These are phyloP conservation scores for Ophiostoma sp. DNA, from an alignment of 2,329 filamentous ascomycete genomes.

Conservation along the genomic window DNA sequence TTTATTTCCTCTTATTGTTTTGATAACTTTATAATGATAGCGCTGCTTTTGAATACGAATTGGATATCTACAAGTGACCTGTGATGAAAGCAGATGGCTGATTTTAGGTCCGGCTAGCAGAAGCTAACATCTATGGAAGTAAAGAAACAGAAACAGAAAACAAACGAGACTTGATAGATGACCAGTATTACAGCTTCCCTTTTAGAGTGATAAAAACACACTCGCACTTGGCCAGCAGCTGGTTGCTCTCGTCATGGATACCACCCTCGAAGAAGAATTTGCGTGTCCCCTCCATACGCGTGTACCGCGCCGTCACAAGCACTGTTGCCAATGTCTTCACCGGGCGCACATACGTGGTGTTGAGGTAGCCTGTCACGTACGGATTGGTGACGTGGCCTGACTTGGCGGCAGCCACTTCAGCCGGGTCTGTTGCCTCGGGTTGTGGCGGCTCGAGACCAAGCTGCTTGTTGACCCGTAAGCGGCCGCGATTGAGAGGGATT, in stretches of 20 bases:
- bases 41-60: conserved; percentile 20
- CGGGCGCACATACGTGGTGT: conserved; percentile 50
- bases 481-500: conserved; percentile 39
- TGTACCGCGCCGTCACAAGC: conserved; percentile 42
- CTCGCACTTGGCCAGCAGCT: conserved; percentile 47
- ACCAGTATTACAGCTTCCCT: conserved; percentile 25
- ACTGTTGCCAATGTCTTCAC: conserved; percentile 47
- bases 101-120: not conserved
- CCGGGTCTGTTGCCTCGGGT: not conserved
- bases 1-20: conserved; percentile 9
- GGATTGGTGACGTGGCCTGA: conserved; percentile 12
- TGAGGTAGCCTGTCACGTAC: conserved; percentile 50
- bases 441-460: conserved; percentile 11
- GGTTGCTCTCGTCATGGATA: conserved; percentile 46
- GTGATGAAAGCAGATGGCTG: not conserved
- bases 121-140: not conserved
- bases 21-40: conserved; percentile 19
- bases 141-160: not conserved
- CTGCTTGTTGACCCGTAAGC: conserved; percentile 14
- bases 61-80: conserved; percentile 19
- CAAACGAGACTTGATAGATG: not conserved
- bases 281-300: conserved; percentile 45
- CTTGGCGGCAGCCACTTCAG: conserved; percentile 23
- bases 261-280: conserved; percentile 48
- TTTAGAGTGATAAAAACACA: conserved; percentile 41